Evolutionary conservation across 2,329 filamentous ascomycete genomes (phyloP).

Genomic region (Taxawa tesnikishii): DNA sequence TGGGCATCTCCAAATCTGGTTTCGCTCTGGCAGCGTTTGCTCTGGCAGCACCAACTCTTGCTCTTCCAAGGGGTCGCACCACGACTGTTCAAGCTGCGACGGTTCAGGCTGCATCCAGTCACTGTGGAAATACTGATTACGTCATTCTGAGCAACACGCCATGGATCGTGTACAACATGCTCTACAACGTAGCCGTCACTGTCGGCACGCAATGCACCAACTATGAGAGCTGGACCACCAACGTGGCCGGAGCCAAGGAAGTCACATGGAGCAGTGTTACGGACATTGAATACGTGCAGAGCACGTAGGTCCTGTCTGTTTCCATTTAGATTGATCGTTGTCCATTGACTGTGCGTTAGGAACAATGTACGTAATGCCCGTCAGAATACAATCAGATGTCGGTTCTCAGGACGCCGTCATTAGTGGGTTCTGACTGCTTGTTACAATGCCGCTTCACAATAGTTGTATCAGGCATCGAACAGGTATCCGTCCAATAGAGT

Average conservation of each 20-base stretch:
- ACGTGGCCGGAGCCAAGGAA: constrained; percentile 18
- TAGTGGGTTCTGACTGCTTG: too few species aligned
- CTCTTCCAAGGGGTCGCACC: constrained; percentile 1
- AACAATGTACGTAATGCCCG: too few species aligned
- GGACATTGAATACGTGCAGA: constrained; percentile 24
- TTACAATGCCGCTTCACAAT: too few species aligned
- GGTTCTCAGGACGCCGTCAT: too few species aligned
- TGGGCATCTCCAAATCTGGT: not conserved
- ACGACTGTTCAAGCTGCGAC: constrained; percentile 2
- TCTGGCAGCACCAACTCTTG: constrained; percentile 4
- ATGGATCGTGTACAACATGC: constrained; percentile 35
- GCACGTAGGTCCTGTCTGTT: too few species aligned
- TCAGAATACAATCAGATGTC: too few species aligned
- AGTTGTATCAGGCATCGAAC: too few species aligned
- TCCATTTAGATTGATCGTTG: not conserved
- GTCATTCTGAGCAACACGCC: constrained; percentile 25
- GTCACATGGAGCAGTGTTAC: constrained; percentile 27
- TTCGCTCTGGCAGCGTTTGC: constrained; percentile 2
- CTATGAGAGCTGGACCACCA: constrained; percentile 21
- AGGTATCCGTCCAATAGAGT: too few species aligned
- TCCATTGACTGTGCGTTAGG: too few species aligned
- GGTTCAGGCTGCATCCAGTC: constrained; percentile 3
- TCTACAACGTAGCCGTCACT: constrained; percentile 28
- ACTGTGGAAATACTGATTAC: constrained; percentile 11
- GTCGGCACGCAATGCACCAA: constrained; percentile 28